Percentiles rank a stretch among this genome's conserved stretches.
These are phyloP conservation scores for Casuarina glauca DNA, from an alignment of 306 rosid genomes.

Conservation along the genomic window DNA sequence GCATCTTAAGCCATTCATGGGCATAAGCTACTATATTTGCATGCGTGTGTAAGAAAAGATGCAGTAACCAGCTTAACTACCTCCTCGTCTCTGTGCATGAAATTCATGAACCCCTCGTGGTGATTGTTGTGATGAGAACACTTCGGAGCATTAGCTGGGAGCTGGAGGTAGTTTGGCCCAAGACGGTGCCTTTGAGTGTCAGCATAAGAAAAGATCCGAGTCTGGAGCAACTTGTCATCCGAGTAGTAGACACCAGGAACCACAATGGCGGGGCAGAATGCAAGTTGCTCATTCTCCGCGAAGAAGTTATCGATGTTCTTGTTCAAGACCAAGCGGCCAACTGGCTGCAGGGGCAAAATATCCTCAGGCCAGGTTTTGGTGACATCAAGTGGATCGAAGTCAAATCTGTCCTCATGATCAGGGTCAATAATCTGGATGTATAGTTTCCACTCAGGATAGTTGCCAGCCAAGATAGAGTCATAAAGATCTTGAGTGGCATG, in stretches of 20 bases:
- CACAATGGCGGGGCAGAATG: constrained; percentile 78
- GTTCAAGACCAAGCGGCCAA: constrained; percentile 90
- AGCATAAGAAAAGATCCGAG: constrained; percentile 80
- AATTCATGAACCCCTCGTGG: constrained; percentile 90
- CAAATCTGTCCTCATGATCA: constrained; percentile 77
- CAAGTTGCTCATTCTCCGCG: constrained; percentile 96
- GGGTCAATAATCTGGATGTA: constrained; percentile 90
- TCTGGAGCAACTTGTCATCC: constrained; percentile 89
- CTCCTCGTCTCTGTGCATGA: constrained; percentile 97
- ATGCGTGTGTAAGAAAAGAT: neutral
- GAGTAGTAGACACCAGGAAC: constrained; percentile 90
- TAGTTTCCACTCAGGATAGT: constrained; percentile 97
- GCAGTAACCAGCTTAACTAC: constrained; percentile 28
- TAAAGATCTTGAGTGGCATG: constrained; percentile 93
- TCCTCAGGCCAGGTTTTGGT: constrained; percentile 99
- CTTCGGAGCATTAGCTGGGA: constrained; percentile 93
- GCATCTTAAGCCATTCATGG: neutral
- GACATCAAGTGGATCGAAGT: constrained; percentile 93
- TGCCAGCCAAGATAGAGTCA: constrained; percentile 95
- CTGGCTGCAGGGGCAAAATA: constrained; percentile 89
- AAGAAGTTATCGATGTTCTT: constrained; percentile 92
- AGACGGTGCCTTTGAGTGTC: constrained; percentile 97
- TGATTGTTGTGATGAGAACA: constrained; percentile 92
- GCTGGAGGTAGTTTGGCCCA: constrained; percentile 94
- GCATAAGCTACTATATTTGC: neutral